Evolutionary conservation across 1,284 basidiomycete species (phyloP), one percentile per base, ranked within the genome.

Genomic region (Testicularia cyperi): DNA sequence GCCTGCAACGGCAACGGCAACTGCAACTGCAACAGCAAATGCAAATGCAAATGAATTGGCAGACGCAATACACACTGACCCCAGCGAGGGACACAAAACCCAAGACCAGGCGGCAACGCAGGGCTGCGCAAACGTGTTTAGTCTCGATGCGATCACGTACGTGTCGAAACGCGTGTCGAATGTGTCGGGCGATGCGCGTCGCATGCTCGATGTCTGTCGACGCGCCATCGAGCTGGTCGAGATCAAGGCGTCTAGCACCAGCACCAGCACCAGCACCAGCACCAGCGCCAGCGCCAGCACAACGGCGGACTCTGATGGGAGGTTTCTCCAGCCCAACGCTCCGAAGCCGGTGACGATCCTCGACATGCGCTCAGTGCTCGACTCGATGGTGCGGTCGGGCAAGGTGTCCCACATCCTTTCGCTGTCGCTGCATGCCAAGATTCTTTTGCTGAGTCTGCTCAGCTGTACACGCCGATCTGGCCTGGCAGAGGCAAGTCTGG

Each of bases 181-280:
- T 20, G 89, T 96, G 49, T 92, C 90, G 48, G 95, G 95, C 15
- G 95, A 98, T 77, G 95, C 95, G 1, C 81, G 95, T 33, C 82
- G 92, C 24, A 90, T 94, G 24, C 81, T 98, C 44, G 95, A 99
- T 75, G 88, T 95, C 21, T 96, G 92, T 79, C 82, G 90, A 4
- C 62, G 56, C 7, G 58, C 63, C 0, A 62, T 74, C 33, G 72
- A 75, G 43, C 40, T 52, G 6, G 71, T 72, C 1, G 56, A 71
- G 16, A 38, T 48, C 21, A 41, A 47, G 12, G 35, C 47, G 3
- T 23, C 37, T n/a, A 33, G 30, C 44, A n/a, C n/a, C n/a, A n/a
- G n/a, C n/a, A n/a, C n/a, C n/a, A n/a, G n/a, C n/a, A n/a, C n/a
- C n/a, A n/a, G n/a, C n/a, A n/a, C n/a, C n/a, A 33, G 30, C 44